Base-by-base conservation (phyloP, 2,329 filamentous ascomycete species). In the Macrophomina tecta region DNA sequence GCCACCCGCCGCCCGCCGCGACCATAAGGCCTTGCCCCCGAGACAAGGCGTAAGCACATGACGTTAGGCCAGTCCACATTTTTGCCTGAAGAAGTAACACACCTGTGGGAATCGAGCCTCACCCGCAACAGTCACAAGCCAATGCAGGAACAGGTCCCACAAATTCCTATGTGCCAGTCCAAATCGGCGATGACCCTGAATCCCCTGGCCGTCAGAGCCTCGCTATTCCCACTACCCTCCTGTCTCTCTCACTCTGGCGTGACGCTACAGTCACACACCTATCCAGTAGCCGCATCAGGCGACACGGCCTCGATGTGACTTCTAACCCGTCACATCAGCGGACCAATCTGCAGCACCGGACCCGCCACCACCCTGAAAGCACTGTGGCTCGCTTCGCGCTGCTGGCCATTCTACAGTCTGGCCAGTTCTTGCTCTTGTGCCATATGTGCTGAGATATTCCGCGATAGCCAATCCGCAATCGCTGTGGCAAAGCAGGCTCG, bases 391-490 rank as follows among this genome's bases (percentile, higher is more conserved):
- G 46, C 61, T 16, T 28, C 30, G 45, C 16, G 28, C n/a, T 46
- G 40, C 14, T 32, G n/a, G 38, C 34, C 40, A 32, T 32, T 34
- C 51, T 56, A 65, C 30, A 65, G 63, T 28, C 51, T 65, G 11
- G 63, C 63, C 52, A 56, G 4, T 16, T 65, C 51, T 34, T 51
- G 32, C 64, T 52, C 64, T 28, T 68, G 63, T 45, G 40, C 69
- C 69, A 78, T 58, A 12, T 71, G 75, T 48, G 67, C 69, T 11
- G 68, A 71, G 32, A 79, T 68, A 0, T 73, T 74, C 49, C 72
- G 70, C 34, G 75, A 77, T 34, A 79, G 73, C 72, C 72, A 78
- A 64, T 79, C 76, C 5, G 73, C 70, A 56, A 79, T 79, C 1
- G 75, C 77, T 65, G 30, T 48, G 32, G 11, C n/a, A 46, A 7